A percentile compares a stretch with the other conserved stretches of the same genome.
These are phyloP conservation scores for Lachnellula occidentalis DNA, from an alignment of 2,329 filamentous ascomycete species.

Conservation along the genomic window DNA sequence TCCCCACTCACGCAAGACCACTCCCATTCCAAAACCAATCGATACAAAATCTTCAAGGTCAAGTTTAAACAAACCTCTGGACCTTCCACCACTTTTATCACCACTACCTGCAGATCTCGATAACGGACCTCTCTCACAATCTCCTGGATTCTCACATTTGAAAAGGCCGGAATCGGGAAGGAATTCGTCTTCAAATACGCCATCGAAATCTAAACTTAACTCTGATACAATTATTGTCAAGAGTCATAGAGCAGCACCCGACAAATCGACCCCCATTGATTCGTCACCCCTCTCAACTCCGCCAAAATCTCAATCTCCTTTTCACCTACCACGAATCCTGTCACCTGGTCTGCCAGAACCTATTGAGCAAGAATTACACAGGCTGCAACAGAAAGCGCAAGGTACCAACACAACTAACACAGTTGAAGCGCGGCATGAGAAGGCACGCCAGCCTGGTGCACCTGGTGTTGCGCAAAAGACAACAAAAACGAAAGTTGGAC, in stretches of 20 bases:
- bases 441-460: slow-evolving; percentile 27
- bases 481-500: slow-evolving; percentile 25
- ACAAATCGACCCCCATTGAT: background rate
- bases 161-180: slow-evolving; percentile 12
- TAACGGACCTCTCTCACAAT: slow-evolving; percentile 7
- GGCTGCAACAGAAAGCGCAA: slow-evolving; percentile 18
- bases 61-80: slow-evolving; percentile 13
- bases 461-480: slow-evolving; percentile 31
- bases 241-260: background rate
- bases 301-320: slow-evolving; percentile 14
- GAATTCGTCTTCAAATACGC: slow-evolving; percentile 16
- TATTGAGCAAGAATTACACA: slow-evolving; percentile 27
- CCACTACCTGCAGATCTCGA: slow-evolving; percentile 25
- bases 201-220: slow-evolving; percentile 15
- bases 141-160: slow-evolving; percentile 1
- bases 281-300: slow-evolving; percentile 17
- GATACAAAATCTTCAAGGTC: slow-evolving; percentile 12
- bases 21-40: slow-evolving; percentile 6
- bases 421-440: slow-evolving; percentile 29
- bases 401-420: slow-evolving; percentile 25
- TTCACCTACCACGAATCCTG: slow-evolving; percentile 25
- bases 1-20: slow-evolving; percentile 12
- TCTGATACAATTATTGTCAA: slow-evolving; percentile 20
- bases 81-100: slow-evolving; percentile 22
- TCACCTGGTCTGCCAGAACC: slow-evolving; percentile 29